These are phyloP conservation scores for Lagenidium giganteum DNA, from an alignment of 352 stramenopile species.

Conservation along the genomic window DNA sequence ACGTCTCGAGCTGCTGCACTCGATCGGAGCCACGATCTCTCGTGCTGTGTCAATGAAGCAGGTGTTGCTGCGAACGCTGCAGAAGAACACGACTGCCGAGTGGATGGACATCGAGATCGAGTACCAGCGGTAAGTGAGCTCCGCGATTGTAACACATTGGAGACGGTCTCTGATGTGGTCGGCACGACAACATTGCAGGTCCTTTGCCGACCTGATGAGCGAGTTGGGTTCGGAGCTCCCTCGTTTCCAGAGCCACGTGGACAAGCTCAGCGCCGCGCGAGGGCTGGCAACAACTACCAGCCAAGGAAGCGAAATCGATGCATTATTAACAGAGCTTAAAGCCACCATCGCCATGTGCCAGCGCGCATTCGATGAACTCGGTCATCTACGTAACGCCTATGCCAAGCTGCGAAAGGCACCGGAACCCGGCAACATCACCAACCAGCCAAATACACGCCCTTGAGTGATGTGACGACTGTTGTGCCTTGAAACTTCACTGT, in stretches of 20 bases:
- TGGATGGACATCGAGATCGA: slow-evolving; percentile 35
- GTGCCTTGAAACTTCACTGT: too few species aligned
- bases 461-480: slow-evolving; percentile 9
- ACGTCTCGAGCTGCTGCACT: too few species aligned
- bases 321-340: slow-evolving; percentile 11
- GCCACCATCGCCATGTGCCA: slow-evolving; percentile 20
- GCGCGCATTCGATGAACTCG: slow-evolving; percentile 21
- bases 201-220: slow-evolving; percentile 44
- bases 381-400: slow-evolving; percentile 21
- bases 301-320: slow-evolving; percentile 19
- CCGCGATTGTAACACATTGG: not conserved
- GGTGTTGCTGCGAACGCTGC: slow-evolving; percentile 32
- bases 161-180: not conserved
- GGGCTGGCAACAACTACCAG: slow-evolving; percentile 11
- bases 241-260: slow-evolving; percentile 13
- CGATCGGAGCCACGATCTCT: too few species aligned
- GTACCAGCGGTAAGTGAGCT: slow-evolving; percentile 26
- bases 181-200: too few species aligned
- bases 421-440: not conserved
- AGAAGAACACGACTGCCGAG: slow-evolving; percentile 23
- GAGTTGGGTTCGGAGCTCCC: slow-evolving; percentile 38
- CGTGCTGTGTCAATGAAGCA: slow-evolving; percentile 22
- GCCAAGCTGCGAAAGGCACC: slow-evolving; percentile 16
- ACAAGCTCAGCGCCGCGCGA: not conserved
- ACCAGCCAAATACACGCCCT: not conserved